Evolutionary conservation across 1,284 basidiomycete species (phyloP).

Genomic region (Ganoderma multipileum): DNA sequence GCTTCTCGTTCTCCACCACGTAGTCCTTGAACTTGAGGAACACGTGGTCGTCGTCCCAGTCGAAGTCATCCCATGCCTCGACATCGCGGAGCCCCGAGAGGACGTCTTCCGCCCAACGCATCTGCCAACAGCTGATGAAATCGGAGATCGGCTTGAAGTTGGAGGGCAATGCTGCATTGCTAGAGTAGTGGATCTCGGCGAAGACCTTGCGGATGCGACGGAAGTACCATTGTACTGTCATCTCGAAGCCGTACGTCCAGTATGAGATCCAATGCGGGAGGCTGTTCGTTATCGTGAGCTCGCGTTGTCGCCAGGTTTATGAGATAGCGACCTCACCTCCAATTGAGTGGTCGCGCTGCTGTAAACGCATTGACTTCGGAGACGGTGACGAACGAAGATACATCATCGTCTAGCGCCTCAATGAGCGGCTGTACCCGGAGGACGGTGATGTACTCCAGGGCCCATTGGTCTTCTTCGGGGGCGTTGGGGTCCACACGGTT

Average conservation of each 20-base stretch:
- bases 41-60: slow-evolving; percentile 6
- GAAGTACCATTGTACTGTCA: slow-evolving; percentile 26
- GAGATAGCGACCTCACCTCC: slow-evolving; percentile 37
- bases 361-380: slow-evolving; percentile 42
- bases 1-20: slow-evolving; percentile 30
- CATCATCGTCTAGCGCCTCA: slow-evolving; percentile 43
- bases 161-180: background rate
- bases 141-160: slow-evolving; percentile 9
- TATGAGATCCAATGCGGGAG: slow-evolving; percentile 31
- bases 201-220: slow-evolving; percentile 23
- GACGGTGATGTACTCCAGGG: slow-evolving; percentile 33
- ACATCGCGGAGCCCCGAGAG: slow-evolving; percentile 14
- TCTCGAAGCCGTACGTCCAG: slow-evolving; percentile 29
- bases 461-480: slow-evolving; percentile 28
- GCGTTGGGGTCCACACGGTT: background rate
- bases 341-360: slow-evolving; percentile 32
- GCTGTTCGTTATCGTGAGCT: slow-evolving; percentile 11
- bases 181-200: background rate
- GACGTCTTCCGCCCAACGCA: slow-evolving; percentile 5
- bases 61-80: background rate
- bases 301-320: slow-evolving; percentile 7
- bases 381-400: slow-evolving; percentile 41
- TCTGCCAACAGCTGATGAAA: slow-evolving; percentile 6
- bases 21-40: slow-evolving; percentile 31
- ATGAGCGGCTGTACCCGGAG: slow-evolving; percentile 32